Evolutionary conservation across 805 yeast species (phyloP).

Genomic region (Nakazawaea siamensis): DNA sequence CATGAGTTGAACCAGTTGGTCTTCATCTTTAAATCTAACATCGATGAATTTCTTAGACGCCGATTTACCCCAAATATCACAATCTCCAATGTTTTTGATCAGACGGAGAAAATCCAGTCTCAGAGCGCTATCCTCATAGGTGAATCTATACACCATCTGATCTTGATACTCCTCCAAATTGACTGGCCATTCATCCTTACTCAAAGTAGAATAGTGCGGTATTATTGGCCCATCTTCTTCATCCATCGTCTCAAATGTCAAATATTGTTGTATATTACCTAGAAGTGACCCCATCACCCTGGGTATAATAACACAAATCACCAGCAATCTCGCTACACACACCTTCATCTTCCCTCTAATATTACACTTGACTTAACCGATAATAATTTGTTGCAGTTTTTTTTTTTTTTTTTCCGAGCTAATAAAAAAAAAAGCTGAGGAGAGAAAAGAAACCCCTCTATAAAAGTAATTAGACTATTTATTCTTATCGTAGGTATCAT

Average conservation of each 20-base stretch:
- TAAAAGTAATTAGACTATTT: not conserved
- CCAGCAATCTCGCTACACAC: too few relatives aligned
- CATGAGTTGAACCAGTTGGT: slow-evolving; percentile 17
- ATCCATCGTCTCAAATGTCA: too few relatives aligned
- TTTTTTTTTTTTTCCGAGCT: too few relatives aligned
- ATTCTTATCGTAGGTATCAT: slow-evolving; percentile 9
- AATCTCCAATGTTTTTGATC: slow-evolving; percentile 12
- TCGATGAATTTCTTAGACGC: slow-evolving; percentile 36
- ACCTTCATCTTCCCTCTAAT: too few relatives aligned
- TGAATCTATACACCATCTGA: slow-evolving; percentile 37
- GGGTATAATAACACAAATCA: too few relatives aligned
- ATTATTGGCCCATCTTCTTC: too few relatives aligned
- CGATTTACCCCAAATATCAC: slow-evolving; percentile 44
- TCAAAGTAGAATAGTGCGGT: slow-evolving; percentile 27
- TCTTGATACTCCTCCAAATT: slow-evolving; percentile 31
- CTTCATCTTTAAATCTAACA: slow-evolving; percentile 21
- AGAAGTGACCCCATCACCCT: too few relatives aligned
- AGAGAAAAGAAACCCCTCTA: not conserved
- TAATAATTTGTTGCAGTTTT: too few relatives aligned
- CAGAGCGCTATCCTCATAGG: slow-evolving; percentile 18
- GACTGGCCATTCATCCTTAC: slow-evolving; percentile 26
- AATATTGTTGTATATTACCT: too few relatives aligned
- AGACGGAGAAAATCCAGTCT: slow-evolving; percentile 13
- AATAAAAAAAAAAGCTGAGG: too few relatives aligned
- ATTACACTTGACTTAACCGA: too few relatives aligned